Conservation (phyloP, 192 early-diverging fungal species). For the Rhizoclosmatium sp. region DNA sequence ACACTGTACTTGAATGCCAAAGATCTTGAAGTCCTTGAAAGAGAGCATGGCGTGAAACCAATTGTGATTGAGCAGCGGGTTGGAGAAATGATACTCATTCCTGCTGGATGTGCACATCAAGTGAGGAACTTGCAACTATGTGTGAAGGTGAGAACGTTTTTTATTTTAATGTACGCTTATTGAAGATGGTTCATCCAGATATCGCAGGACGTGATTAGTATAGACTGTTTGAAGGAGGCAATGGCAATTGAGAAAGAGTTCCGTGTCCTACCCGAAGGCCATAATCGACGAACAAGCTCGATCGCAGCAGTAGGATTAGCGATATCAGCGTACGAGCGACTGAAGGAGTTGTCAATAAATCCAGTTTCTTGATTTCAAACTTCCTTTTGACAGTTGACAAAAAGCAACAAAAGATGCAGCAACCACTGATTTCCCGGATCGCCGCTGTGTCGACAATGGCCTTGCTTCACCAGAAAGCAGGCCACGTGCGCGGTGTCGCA, state of each 20-base stretch:
- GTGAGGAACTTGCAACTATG: slow-evolving; percentile 28
- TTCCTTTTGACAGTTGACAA: too few species aligned
- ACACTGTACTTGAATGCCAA: background rate
- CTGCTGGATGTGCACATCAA: slow-evolving; percentile 29
- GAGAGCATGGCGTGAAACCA: slow-evolving; percentile 14
- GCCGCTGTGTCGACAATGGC: too few species aligned
- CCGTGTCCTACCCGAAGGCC: slow-evolving; percentile 3
- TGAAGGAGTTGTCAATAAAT: background rate
- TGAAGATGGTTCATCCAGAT: background rate
- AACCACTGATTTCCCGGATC: too few species aligned
- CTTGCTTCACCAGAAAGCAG: too few species aligned
- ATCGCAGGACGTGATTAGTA: slow-evolving; percentile 13
- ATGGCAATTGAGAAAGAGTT: slow-evolving; percentile 6
- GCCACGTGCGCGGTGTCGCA: too few species aligned
- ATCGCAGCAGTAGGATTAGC: slow-evolving; percentile 3
- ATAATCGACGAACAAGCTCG: slow-evolving; percentile 5
- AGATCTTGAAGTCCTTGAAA: background rate
- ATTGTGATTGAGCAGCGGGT: slow-evolving; percentile 20
- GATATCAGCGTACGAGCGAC: background rate
- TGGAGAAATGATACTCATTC: slow-evolving; percentile 31
- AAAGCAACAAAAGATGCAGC: too few species aligned
- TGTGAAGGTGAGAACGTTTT: slow-evolving; percentile 14
- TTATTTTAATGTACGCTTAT: background rate
- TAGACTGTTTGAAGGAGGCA: slow-evolving; percentile 17
- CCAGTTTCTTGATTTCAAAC: too few species aligned